Conservation (phyloP, 345 rosid genomes). For the Arabidopsis suecica region DNA sequence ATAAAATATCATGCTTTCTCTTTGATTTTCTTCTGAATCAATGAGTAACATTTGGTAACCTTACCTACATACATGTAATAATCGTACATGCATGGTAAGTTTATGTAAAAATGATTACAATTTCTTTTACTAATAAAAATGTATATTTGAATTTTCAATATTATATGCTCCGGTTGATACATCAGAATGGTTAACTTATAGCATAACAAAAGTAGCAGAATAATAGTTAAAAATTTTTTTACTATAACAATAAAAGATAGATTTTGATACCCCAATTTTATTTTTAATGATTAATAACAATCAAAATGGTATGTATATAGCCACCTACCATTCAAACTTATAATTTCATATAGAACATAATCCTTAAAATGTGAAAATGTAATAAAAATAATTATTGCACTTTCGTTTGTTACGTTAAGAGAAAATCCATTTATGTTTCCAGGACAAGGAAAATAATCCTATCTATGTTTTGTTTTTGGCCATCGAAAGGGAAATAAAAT, state of each 20-base stretch:
- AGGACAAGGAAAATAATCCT: background rate
- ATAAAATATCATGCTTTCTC: background rate
- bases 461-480: background rate
- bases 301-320: no score
- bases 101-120: no score
- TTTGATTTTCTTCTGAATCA: background rate
- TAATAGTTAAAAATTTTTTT: no score
- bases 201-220: no score
- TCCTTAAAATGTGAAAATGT: background rate
- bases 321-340: no score
- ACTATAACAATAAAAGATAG: no score
- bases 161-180: no score
- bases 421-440: background rate
- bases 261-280: no score
- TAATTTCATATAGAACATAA: background rate
- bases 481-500: background rate
- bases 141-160: no score
- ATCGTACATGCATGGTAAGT: background rate
- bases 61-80: background rate
- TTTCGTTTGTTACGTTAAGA: background rate
- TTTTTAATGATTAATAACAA: no score
- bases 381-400: background rate
- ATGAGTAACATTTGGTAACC: background rate
- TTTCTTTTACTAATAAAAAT: no score
- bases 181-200: no score